Evolutionary conservation across 2,329 filamentous ascomycete species (phyloP).

Genomic region (Canariomyces notabilis): DNA sequence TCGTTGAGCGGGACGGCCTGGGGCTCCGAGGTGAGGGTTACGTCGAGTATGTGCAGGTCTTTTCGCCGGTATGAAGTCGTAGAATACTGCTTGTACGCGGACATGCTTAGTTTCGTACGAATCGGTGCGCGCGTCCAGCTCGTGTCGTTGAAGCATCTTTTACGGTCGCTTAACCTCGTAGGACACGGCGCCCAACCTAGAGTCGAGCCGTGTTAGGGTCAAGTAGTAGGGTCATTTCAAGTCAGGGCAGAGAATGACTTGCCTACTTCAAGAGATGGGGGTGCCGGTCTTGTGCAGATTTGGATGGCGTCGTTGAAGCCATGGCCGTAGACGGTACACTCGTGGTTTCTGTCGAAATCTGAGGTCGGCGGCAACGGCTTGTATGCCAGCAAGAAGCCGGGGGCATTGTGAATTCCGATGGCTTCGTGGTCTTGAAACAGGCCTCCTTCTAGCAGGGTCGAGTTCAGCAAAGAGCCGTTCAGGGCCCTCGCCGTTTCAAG

Average conservation of each 20-base stretch:
- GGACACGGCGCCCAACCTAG: constrained; percentile 7
- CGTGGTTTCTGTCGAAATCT: constrained; percentile 2
- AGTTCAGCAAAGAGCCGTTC: constrained; percentile 2
- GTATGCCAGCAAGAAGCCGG: constrained; percentile 1
- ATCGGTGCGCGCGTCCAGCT: not conserved
- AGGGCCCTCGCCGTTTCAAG: constrained; percentile 3
- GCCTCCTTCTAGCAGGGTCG: constrained; percentile 5
- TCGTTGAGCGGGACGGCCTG: not conserved
- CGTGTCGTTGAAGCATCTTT: not conserved
- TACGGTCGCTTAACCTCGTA: not conserved
- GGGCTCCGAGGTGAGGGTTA: not conserved
- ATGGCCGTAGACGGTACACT: constrained; percentile 3
- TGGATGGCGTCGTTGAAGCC: constrained; percentile 4
- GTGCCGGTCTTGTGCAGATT: constrained; percentile 1
- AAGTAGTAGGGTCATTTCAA: not conserved
- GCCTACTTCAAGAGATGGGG: constrained; percentile 4
- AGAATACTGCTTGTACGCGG: constrained; percentile 7
- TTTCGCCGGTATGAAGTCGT: not conserved
- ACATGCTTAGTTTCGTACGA: constrained; percentile 1
- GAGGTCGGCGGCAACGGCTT: not conserved
- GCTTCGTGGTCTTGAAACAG: constrained; percentile 1
- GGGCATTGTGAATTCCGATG: constrained; percentile 7
- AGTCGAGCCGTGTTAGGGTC: not conserved
- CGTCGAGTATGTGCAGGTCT: not conserved
- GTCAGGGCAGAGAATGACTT: not conserved